These are phyloP conservation scores for Lathyrus aphaca DNA, from an alignment of 306 rosid genomes.

Conservation along the genomic window DNA sequence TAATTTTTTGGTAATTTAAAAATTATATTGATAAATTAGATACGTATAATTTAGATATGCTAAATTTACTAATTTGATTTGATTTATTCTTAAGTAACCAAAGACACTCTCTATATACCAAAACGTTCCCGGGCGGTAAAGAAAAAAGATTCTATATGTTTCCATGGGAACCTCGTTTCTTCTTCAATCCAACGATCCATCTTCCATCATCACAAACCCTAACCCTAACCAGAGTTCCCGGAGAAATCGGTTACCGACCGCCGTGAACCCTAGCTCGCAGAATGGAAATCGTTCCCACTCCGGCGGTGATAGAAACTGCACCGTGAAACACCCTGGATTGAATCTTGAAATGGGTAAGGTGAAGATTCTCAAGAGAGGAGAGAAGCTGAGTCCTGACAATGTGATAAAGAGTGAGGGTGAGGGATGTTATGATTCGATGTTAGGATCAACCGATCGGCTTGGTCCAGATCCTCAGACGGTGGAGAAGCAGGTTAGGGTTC, in stretches of 20 bases:
- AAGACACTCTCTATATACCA: no score
- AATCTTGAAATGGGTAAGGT: constrained; percentile 76
- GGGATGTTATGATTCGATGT: constrained; percentile 44
- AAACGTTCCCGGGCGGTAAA: no score
- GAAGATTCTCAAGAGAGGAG: constrained; percentile 87
- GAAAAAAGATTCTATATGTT: neutral
- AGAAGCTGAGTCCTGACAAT: constrained; percentile 37
- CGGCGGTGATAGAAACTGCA: constrained; percentile 14
- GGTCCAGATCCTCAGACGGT: constrained; percentile 80
- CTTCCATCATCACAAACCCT: constrained; percentile 24
- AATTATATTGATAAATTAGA: no score
- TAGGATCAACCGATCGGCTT: constrained; percentile 71
- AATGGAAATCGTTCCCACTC: constrained; percentile 25
- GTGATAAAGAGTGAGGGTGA: neutral
- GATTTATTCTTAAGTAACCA: no score
- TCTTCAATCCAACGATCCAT: constrained; percentile 42
- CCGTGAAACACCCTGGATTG: constrained; percentile 42
- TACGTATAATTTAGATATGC: no score
- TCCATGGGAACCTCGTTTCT: constrained; percentile 60
- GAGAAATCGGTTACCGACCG: constrained; percentile 43
- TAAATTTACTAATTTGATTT: no score
- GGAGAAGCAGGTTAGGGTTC: constrained; percentile 53
- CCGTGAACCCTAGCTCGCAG: constrained; percentile 11
- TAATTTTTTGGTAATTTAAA: no score
- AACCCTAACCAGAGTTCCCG: constrained; percentile 38